These are phyloP conservation scores for Begonia fuchsioides DNA, from an alignment of 306 rosid species.

Conservation along the genomic window DNA sequence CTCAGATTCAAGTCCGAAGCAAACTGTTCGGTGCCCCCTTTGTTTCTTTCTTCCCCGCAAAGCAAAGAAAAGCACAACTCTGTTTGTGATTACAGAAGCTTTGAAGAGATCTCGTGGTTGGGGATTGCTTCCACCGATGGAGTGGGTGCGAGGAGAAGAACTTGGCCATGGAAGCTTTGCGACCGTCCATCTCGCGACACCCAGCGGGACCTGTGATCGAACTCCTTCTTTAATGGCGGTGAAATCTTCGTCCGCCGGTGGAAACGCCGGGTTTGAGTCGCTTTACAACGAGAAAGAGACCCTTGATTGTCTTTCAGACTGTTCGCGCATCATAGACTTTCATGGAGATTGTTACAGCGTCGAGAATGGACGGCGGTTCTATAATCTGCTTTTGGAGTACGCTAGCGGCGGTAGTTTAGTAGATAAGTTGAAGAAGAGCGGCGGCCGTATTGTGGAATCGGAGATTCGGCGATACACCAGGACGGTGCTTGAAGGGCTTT, in stretches of 20 bases:
- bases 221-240: slow-evolving; percentile 32
- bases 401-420: slow-evolving; percentile 47
- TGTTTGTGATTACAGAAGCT: not conserved
- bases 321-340: slow-evolving; percentile 32
- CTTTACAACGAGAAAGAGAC: slow-evolving; percentile 47
- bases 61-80: not conserved
- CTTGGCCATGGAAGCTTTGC: slow-evolving; percentile 74
- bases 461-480: slow-evolving; percentile 29
- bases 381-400: slow-evolving; percentile 53
- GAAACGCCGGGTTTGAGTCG: slow-evolving; percentile 5
- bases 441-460: slow-evolving; percentile 32
- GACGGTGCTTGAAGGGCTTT: slow-evolving; percentile 35
- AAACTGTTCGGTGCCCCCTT: not conserved
- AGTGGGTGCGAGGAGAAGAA: slow-evolving; percentile 62
- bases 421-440: slow-evolving; percentile 28
- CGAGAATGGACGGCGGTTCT: slow-evolving; percentile 26
- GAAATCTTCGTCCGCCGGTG: slow-evolving; percentile 23
- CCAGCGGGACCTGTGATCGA: not conserved
- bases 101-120: not conserved
- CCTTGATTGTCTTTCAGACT: slow-evolving; percentile 23
- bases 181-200: slow-evolving; percentile 32
- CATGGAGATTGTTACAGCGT: slow-evolving; percentile 27
- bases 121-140: slow-evolving; percentile 16
- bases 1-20: not conserved
- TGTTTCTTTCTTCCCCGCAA: slow-evolving; percentile 1